phyloP scores from a whole-genome alignment of 139 green algal genomes.

The Monoraphidium neglectum region DNA sequence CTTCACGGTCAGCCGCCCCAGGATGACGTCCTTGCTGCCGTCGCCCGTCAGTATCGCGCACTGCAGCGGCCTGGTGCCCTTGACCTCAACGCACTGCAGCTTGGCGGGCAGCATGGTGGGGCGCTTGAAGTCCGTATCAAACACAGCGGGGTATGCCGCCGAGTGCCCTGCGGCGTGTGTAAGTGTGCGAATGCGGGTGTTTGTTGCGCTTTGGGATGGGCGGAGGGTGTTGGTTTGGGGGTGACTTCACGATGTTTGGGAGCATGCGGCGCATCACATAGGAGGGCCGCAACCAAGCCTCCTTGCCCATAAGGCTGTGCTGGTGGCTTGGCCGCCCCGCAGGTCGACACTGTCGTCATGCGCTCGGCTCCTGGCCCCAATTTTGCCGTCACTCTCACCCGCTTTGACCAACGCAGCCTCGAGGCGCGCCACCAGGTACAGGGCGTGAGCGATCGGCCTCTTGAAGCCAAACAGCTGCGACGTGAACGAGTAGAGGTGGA shows the following conservation, averaged over 20 bases:
- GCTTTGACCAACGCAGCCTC: slow-evolving; percentile 41
- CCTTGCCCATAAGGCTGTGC: no score
- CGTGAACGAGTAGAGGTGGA: slow-evolving; percentile 37
- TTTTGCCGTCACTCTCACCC: slow-evolving; percentile 26
- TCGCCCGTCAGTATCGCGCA: slow-evolving; percentile 44
- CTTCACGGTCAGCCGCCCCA: slow-evolving; percentile 19
- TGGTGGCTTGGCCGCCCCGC: no score
- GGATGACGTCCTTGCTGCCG: slow-evolving; percentile 49
- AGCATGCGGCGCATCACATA: no score
- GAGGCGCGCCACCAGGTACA: slow-evolving; percentile 49
- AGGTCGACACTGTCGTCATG: no score
- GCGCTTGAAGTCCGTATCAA: slow-evolving; percentile 57
- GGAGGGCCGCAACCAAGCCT: no score
- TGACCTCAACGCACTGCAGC: slow-evolving; percentile 31
- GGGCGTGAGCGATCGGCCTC: slow-evolving; percentile 60
- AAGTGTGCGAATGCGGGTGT: neutral
- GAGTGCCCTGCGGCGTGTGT: neutral
- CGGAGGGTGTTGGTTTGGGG: neutral
- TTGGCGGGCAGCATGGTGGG: slow-evolving; percentile 57
- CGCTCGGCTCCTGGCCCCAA: no score
- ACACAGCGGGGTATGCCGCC: slow-evolving; percentile 33
- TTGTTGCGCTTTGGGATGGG: neutral
- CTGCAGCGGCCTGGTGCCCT: slow-evolving; percentile 4
- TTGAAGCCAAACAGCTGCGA: slow-evolving; percentile 62
- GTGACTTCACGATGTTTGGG: neutral